A percentile compares a stretch with the other conserved stretches of the same genome.
These are phyloP conservation scores for Stylonectria norvegica DNA, from an alignment of 2,329 filamentous ascomycete genomes.

Conservation along the genomic window DNA sequence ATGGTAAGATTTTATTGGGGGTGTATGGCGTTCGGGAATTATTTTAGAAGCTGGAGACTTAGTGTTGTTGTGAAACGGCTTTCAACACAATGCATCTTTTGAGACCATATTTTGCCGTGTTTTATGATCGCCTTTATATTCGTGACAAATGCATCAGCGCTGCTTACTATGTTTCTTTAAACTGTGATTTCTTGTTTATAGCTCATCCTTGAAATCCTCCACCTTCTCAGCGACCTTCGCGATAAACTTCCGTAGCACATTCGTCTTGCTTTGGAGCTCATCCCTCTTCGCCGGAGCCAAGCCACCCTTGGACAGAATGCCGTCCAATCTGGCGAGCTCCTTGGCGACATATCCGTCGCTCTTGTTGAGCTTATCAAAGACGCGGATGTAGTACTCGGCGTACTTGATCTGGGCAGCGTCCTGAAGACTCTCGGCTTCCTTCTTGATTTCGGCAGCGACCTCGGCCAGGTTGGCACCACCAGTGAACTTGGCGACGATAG, in stretches of 20 bases:
- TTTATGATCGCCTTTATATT: no score
- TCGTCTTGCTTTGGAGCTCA: constrained; percentile 80
- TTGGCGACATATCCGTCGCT: constrained; percentile 79
- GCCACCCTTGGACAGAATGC: constrained; percentile 81
- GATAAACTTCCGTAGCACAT: constrained; percentile 79
- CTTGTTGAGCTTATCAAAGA: constrained; percentile 77
- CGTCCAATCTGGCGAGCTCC: constrained; percentile 77
- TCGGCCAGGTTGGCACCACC: constrained; percentile 60
- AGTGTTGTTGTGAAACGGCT: no score
- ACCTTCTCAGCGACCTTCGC: constrained; percentile 56
- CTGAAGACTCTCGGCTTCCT: constrained; percentile 63
- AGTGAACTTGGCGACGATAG: constrained; percentile 69
- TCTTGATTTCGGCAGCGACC: constrained; percentile 68
- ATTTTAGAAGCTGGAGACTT: no score
- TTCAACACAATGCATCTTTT: no score
- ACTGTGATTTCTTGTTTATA: constrained; percentile 36
- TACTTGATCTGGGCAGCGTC: constrained; percentile 67
- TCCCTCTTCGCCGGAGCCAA: constrained; percentile 83
- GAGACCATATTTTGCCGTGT: no score
- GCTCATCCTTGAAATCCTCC: constrained; percentile 56
- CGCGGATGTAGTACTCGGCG: constrained; percentile 89
- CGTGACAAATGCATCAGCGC: no score
- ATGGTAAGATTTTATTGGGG: not conserved
- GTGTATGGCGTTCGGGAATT: constrained; percentile 12
- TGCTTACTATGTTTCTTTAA: no score